Evolutionary conservation across 495 filamentous ascomycete genomes (phyloP), one percentile per base, ranked within the genome.

Genomic region (Tirmania nivea): DNA sequence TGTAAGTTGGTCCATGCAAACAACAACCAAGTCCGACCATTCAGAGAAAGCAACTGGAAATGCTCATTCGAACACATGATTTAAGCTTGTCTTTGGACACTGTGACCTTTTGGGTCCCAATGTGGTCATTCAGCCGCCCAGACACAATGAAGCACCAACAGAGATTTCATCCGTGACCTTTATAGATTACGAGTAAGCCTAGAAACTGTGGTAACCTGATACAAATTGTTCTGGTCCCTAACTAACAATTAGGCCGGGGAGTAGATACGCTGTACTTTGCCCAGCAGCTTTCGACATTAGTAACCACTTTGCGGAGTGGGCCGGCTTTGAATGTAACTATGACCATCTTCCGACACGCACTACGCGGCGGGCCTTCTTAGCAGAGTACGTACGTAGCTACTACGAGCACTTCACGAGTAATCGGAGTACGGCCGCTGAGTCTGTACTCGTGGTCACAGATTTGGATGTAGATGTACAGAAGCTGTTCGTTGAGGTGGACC

Each of bases 271-370:
- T 8, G 84, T 83, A 0, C 84, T 87, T 1, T 85, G 85, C 3
- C 88, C 88, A 0, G 85, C 87, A 12, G 84, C 87, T 16, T 95
- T 95, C 65, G 88, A 95, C 65, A 75, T 95, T 52, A 79, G 86
- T 19, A 95, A 95, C 71, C 88, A 95, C 71, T 86, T 95, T 64
- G 85, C 88, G 39, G 88, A 95, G 70, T 95, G 87, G 86, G 86
- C 79, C 53, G 88, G 88, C 54, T 90, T 90, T 62, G 84, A 88
- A 59, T 95, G 88, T 73, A 84, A 95, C 66, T 83, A 78, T 66
- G 76, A 69, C 56, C 78, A 79, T 61, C 73, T 93, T 45, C 88
- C 88, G 8, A 90, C 86, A 0, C 75, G 74, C 52, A 68, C 77
- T 10, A 78, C 86, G 56, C 79, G 88, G 19, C 71, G 79, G 39